A percentile compares a stretch with the other conserved stretches of the same genome.
Evolutionary conservation across 2,329 filamentous ascomycete genomes (phyloP).

Genomic region (Lecanoromycetidae sp.): DNA sequence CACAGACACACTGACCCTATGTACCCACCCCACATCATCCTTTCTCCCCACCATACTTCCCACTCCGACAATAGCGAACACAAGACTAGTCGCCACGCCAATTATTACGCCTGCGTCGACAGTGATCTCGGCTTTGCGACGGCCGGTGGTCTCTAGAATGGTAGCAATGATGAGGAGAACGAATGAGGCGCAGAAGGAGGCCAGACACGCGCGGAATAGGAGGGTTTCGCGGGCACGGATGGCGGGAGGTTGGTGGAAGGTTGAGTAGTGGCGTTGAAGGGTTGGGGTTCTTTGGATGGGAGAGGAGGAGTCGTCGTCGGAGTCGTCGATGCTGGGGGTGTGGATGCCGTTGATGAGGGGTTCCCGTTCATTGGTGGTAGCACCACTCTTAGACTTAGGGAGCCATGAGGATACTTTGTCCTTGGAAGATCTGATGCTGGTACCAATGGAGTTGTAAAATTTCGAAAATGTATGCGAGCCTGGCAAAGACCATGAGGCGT

Average conservation of each 20-base stretch:
- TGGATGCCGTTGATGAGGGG: not conserved
- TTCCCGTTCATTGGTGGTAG: not conserved
- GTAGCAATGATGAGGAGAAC: constrained; percentile 53
- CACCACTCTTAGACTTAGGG: not conserved
- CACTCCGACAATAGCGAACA: constrained; percentile 50
- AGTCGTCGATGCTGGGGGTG: constrained; percentile 6
- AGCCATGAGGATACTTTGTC: constrained; percentile 2
- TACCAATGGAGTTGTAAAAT: constrained; percentile 28
- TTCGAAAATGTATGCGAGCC: constrained; percentile 49
- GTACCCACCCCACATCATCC: constrained; percentile 6
- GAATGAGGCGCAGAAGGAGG: constrained; percentile 47
- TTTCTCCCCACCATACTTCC: constrained; percentile 21
- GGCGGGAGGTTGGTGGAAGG: constrained; percentile 19
- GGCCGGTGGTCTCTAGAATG: constrained; percentile 55
- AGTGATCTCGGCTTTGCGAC: constrained; percentile 54
- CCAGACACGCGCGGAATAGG: constrained; percentile 42
- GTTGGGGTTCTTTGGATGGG: not conserved
- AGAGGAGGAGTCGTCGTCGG: constrained; percentile 8
- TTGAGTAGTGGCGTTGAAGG: constrained; percentile 13
- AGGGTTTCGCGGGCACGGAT: constrained; percentile 40
- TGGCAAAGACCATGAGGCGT: constrained; percentile 48
- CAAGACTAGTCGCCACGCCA: constrained; percentile 54
- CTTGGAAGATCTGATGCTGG: constrained; percentile 2
- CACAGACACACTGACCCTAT: constrained; percentile 12
- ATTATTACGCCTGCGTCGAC: constrained; percentile 62